Base-by-base conservation (phyloP, 2,329 filamentous ascomycete species). In the Paradendryphiella salina region DNA sequence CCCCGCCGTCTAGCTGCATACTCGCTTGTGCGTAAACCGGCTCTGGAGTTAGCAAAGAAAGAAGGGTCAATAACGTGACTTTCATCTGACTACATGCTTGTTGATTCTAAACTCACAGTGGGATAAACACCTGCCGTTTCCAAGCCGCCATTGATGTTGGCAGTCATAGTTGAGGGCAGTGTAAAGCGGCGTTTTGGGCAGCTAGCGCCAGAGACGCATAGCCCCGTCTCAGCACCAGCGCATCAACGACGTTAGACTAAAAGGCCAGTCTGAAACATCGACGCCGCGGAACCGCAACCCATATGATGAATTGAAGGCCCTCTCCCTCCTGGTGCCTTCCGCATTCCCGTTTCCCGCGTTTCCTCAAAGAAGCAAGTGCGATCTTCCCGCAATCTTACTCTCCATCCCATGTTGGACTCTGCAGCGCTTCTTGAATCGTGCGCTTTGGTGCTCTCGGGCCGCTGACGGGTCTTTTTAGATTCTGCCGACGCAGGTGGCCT, bases 201-300 rank as follows among this genome's bases (percentile, higher is more conserved):
- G 47, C 31, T 52, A 48, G 50, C 45, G 50, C 45, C 45, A 39
- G 50, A 43, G 39, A 31, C 13, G 28, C 13, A 34, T 46, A 20
- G 28, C 49, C 46, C 46, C 39, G 35, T 36, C 47, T 41, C 45
- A 57, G 50, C 47, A 34, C 26, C 49, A 31, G 35, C 39, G 49
- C 48, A 28, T 52, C 43, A 21, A 43, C 39, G 31, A 44, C 44
- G 50, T 39, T 43, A 36, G 45, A 43, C 51, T 39, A 51, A 34
- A 39, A 13, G 34, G 29, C 36, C 20, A 43, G 34, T 46, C 51
- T 54, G 51, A 54, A 54, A 54, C 51, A 46, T 35, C 42, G 34
- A 43, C 29, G 32, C 26, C 26, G 26, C 35, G 44, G 33, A 44
- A 38, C 44, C 44, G 49, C 43, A 41, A 26, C 23, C 23, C 35